Conservation (phyloP, 2,329 filamentous ascomycete species). For the Penicillium sumatraense region DNA sequence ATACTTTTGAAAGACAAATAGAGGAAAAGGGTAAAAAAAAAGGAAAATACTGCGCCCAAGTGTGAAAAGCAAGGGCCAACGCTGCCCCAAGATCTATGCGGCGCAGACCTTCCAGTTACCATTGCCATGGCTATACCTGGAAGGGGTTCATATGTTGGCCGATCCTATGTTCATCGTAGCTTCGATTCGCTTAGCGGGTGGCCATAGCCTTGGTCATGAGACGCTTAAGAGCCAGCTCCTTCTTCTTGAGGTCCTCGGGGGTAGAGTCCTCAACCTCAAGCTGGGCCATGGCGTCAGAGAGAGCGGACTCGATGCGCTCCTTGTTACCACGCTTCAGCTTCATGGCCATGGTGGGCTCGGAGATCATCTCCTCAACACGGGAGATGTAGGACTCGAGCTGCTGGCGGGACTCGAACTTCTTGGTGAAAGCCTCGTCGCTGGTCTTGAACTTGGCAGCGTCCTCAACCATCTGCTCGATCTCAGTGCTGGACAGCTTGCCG, state of each 20-base stretch:
- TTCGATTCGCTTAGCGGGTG: slow-evolving; percentile 68
- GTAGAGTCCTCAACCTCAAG: slow-evolving; percentile 92
- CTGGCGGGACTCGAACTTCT: slow-evolving; percentile 98
- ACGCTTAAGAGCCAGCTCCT: slow-evolving; percentile 97
- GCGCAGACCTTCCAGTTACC: slow-evolving; percentile 24
- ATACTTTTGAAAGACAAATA: slow-evolving; percentile 32
- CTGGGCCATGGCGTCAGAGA: slow-evolving; percentile 96
- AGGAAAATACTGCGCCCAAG: slow-evolving; percentile 31
- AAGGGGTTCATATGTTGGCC: slow-evolving; percentile 24
- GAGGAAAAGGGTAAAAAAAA: slow-evolving; percentile 24
- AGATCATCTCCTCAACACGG: slow-evolving; percentile 98
- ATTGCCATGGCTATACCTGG: no score
- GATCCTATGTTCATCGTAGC: slow-evolving; percentile 31
- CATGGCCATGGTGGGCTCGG: slow-evolving; percentile 90
- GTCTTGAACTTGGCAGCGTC: slow-evolving; percentile 99
- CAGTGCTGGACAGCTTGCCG: slow-evolving; percentile 89
- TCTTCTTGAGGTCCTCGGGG: slow-evolving; percentile 98
- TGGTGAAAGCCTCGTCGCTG: slow-evolving; percentile 97
- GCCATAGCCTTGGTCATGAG: slow-evolving; percentile 98
- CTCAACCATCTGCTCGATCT: slow-evolving; percentile 98
- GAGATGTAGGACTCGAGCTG: slow-evolving; percentile 99
- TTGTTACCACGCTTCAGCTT: slow-evolving; percentile 99
- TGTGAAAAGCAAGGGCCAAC: slow-evolving; percentile 30
- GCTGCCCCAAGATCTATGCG: slow-evolving; percentile 27
- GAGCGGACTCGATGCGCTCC: slow-evolving; percentile 98